phyloP scores from a whole-genome alignment of 2,329 filamentous ascomycete genomes.

The Monilinia fructicola region DNA sequence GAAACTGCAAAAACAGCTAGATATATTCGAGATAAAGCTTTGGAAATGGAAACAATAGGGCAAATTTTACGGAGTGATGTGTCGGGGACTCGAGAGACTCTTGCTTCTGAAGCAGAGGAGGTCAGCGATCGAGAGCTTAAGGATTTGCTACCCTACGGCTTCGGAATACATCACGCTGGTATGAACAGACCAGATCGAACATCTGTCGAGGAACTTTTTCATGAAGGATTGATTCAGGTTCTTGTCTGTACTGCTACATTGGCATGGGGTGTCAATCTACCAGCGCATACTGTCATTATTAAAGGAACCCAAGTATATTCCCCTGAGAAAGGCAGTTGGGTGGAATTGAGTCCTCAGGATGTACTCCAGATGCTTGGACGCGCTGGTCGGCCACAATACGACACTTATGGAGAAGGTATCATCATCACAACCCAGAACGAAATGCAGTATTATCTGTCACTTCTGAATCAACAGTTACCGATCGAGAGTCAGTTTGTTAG shows the following conservation, averaged over 20 bases:
- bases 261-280: conserved; percentile 97
- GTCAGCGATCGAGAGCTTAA: conserved; percentile 87
- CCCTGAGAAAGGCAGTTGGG: conserved; percentile 97
- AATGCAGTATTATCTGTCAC: conserved; percentile 94
- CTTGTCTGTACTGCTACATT: conserved; percentile 97
- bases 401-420: conserved; percentile 97
- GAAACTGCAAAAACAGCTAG: conserved; percentile 97
- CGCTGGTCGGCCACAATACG: conserved; percentile 93
- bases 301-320: conserved; percentile 98
- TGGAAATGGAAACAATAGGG: conserved; percentile 96
- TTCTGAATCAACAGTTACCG: conserved; percentile 94
- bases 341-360: conserved; percentile 95
- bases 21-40: conserved; percentile 92
- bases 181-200: conserved; percentile 95
- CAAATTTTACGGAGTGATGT: conserved; percentile 86
- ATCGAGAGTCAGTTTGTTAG: conserved; percentile 96
- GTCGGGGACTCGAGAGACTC: conserved; percentile 82
- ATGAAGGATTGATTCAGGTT: conserved; percentile 87
- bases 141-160: conserved; percentile 91
- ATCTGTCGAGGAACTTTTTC: conserved; percentile 92
- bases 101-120: conserved; percentile 79
- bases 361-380: conserved; percentile 98
- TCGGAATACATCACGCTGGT: conserved; percentile 97
- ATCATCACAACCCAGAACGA: conserved; percentile 96
- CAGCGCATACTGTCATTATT: conserved; percentile 97